Percentiles rank a stretch among this genome's conserved stretches.
These are phyloP conservation scores for Pinus taeda DNA, from an alignment of 75 land plant species.

Conservation along the genomic window DNA sequence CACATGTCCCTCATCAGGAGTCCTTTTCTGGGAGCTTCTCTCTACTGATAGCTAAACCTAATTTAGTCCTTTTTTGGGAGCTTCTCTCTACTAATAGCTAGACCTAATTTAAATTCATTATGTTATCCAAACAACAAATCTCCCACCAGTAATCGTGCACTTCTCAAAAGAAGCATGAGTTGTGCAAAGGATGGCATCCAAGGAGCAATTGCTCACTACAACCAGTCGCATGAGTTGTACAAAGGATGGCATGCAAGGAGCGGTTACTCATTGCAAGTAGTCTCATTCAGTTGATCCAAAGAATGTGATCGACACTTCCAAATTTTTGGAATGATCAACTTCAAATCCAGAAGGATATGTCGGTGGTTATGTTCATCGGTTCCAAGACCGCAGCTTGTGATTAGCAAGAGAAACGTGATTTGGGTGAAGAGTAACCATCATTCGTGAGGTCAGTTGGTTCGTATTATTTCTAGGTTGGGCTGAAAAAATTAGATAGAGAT, in stretches of 20 bases:
- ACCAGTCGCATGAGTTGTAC: conserved; percentile 5
- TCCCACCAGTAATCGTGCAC: conserved; percentile 11
- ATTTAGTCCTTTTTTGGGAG: no score
- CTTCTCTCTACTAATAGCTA: no score
- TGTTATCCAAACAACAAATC: neutral
- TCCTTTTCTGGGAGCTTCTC: conserved; percentile 17
- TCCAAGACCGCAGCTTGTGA: neutral
- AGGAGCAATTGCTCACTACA: no score
- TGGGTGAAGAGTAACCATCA: neutral
- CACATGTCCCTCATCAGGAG: no score
- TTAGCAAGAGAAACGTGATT: neutral
- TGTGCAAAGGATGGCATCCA: no score
- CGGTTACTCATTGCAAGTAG: conserved; percentile 64
- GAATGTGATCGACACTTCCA: neutral
- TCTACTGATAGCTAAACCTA: conserved; percentile 10
- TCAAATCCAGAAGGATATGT: conserved; percentile 4
- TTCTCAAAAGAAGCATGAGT: conserved; percentile 23
- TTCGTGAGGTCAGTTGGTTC: neutral
- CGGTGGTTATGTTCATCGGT: no score
- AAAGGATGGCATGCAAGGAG: conserved; percentile 44
- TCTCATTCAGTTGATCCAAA: conserved; percentile 7
- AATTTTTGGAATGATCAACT: neutral
- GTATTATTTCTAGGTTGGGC: no score
- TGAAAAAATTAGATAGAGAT: no score
- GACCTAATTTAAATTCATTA: conserved; percentile 6